Base-by-base conservation (phyloP, 179 eudicot species). In the Actinidia arguta region DNA sequence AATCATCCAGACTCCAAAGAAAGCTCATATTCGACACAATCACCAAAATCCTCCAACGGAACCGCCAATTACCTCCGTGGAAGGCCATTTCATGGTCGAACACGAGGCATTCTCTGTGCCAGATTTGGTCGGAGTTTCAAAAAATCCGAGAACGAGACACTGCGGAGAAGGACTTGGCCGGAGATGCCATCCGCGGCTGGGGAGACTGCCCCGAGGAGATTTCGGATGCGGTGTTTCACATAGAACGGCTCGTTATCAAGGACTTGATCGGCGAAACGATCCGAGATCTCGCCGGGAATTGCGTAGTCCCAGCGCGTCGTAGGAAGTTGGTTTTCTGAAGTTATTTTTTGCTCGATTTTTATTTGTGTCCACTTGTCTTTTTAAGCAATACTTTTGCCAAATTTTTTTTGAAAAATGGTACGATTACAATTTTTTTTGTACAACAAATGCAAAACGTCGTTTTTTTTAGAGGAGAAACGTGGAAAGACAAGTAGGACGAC, bases 241-340 rank as follows among this genome's bases (percentile, higher is more conserved):
- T 94, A 63, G 98, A 94, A 80, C 87, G 97, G 85, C 42, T 90
- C 59, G 86, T 94, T 83, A 93, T 89, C 80, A 94, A 93, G 90
- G 98, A 94, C 66, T 76, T 94, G 58, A 84, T 94, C 31, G 88
- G 91, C 9, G 98, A 94, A 69, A 87, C 91, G 0, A 92, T 94
- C 82, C 85, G 87, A 18, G 96, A 93, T 85, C 91, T 93, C 20
- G 95, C 94, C 52, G 87, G 86, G 16, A 73, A 86, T 86, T 80
- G 76, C 31, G 64, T 50, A 36, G 81, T 84, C 42, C 75, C 78
- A 25, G 87, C 89, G 63, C 87, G 89, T 64, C 86, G 97, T 84
- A 88, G 97, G 90, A 95, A 91, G 90, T 84, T 95, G 86, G 88
- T 92, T 81, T 93, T 95, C 80, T 92, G n/a, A 80, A 90, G 70